These are phyloP conservation scores for Stemphylium vesicarium DNA, from an alignment of 2,329 filamentous ascomycete species.

Conservation along the genomic window DNA sequence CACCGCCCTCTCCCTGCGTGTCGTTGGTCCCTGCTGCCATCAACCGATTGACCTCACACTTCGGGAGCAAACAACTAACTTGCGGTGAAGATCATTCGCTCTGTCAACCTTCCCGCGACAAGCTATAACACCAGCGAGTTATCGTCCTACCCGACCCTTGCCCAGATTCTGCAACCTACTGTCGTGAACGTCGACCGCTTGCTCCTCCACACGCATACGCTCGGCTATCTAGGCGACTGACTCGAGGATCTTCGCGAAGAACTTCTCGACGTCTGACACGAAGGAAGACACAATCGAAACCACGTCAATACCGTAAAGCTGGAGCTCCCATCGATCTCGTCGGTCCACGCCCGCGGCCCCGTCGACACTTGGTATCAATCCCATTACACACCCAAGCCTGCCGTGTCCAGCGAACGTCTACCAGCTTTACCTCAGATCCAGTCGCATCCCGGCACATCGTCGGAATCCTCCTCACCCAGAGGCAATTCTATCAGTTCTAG, in stretches of 20 bases:
- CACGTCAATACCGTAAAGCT: conserved; percentile 77
- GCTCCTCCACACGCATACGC: conserved; percentile 18
- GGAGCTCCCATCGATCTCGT: conserved; percentile 88
- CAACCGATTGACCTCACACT: conserved; percentile 22
- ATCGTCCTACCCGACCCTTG: conserved; percentile 38
- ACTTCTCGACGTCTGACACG: conserved; percentile 12
- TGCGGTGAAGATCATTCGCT: conserved; percentile 38
- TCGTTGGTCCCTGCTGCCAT: conserved; percentile 32
- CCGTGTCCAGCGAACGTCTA: conserved; percentile 75
- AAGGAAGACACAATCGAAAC: conserved; percentile 14
- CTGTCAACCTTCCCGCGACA: conserved; percentile 23
- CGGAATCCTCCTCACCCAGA: conserved; percentile 76
- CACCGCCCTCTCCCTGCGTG: conserved; percentile 37
- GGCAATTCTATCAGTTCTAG: conserved; percentile 73
- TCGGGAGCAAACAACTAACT: conserved; percentile 46
- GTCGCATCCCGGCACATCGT: conserved; percentile 68
- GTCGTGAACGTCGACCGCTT: conserved; percentile 32
- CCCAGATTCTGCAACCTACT: conserved; percentile 39
- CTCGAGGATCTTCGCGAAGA: conserved; percentile 23
- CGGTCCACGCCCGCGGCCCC: conserved; percentile 80
- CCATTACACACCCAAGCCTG: conserved; percentile 67
- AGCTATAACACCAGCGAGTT: conserved; percentile 35
- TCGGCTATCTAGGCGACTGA: conserved; percentile 36
- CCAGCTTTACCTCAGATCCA: conserved; percentile 74
- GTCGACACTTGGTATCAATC: conserved; percentile 75